Conservation (phyloP, 495 filamentous ascomycete species). For the Bathelium albidoporum region DNA sequence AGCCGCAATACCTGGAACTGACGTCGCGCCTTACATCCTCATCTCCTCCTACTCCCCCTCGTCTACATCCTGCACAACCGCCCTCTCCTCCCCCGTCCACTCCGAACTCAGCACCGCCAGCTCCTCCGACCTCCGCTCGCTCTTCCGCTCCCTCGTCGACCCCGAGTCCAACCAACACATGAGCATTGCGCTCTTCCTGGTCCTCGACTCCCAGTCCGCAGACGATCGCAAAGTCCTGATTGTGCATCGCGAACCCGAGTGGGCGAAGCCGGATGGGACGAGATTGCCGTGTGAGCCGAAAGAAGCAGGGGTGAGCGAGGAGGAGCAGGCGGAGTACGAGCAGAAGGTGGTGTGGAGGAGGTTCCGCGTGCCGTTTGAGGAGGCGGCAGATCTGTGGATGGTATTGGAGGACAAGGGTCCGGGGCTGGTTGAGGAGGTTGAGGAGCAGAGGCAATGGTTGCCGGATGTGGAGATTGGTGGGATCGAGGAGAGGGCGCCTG, state of each 20-base stretch:
- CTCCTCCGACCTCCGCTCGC: background rate
- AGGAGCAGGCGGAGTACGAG: background rate
- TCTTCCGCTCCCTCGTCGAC: background rate
- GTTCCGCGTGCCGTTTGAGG: background rate
- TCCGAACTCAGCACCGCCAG: background rate
- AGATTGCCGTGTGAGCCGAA: background rate
- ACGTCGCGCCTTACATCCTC: background rate
- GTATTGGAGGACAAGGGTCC: background rate
- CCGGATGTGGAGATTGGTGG: background rate
- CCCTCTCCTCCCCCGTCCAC: background rate
- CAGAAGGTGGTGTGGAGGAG: background rate
- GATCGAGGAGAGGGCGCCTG: background rate
- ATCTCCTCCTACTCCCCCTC: background rate
- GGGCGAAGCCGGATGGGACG: background rate
- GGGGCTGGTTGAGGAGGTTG: background rate
- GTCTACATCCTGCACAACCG: background rate
- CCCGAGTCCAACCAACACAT: background rate
- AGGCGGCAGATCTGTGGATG: background rate
- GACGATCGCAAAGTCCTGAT: background rate
- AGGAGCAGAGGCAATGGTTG: background rate
- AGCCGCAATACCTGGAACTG: background rate
- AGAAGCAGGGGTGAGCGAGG: background rate
- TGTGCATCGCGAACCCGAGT: conserved; percentile 1
- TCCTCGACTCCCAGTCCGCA: background rate
- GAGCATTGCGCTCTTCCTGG: background rate